These are phyloP conservation scores for Fusarium falciforme DNA, from an alignment of 2,329 filamentous ascomycete genomes.

Conservation along the genomic window DNA sequence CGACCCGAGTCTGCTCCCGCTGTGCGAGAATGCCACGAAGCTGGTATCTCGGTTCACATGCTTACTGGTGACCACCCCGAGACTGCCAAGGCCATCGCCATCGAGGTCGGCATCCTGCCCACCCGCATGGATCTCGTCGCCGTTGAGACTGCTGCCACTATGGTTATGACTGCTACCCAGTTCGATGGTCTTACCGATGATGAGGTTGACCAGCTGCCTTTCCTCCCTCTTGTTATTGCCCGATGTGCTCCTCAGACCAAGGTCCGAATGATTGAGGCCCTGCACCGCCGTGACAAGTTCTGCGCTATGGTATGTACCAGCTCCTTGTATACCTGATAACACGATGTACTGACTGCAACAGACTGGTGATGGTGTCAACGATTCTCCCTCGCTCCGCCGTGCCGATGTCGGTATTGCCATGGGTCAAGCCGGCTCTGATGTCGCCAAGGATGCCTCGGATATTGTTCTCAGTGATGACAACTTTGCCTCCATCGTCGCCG, in stretches of 20 bases:
- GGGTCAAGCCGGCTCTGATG: constrained; percentile 71
- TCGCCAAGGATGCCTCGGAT: constrained; percentile 73
- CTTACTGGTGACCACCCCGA: constrained; percentile 74
- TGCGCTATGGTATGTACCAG: constrained; percentile 67
- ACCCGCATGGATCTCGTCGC: constrained; percentile 60
- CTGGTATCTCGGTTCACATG: constrained; percentile 76
- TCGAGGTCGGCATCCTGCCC: constrained; percentile 70
- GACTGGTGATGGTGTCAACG: constrained; percentile 81
- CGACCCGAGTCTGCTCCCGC: constrained; percentile 73
- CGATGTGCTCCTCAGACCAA: constrained; percentile 78
- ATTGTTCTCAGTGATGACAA: constrained; percentile 80
- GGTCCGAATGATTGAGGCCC: constrained; percentile 78
- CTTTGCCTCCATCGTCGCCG: constrained; percentile 77
- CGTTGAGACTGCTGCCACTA: constrained; percentile 64
- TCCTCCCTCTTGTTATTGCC: constrained; percentile 75
- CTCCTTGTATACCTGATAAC: background rate
- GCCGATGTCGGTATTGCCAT: constrained; percentile 80
- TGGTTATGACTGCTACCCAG: constrained; percentile 73
- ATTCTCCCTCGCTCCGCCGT: constrained; percentile 75
- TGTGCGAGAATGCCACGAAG: constrained; percentile 68
- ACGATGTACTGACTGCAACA: constrained; percentile 24
- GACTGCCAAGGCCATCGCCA: constrained; percentile 71
- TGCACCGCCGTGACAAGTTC: constrained; percentile 73
- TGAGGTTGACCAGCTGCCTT: constrained; percentile 72
- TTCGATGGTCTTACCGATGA: constrained; percentile 73